These are phyloP conservation scores for Aristolochia contorta DNA, from an alignment of 164 flowering plant species.

Conservation along the genomic window DNA sequence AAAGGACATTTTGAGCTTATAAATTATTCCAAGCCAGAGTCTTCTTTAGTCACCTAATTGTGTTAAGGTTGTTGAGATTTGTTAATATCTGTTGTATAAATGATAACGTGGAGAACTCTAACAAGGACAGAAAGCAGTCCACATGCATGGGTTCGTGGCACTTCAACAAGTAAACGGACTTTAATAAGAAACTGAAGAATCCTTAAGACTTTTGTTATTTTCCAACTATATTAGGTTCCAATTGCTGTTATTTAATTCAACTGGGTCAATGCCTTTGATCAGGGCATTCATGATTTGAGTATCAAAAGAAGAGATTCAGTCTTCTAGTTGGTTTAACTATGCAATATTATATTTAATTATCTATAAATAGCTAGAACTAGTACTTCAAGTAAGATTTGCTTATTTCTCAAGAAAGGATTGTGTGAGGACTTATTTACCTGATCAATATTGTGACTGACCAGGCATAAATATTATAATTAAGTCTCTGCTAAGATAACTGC, in stretches of 20 bases:
- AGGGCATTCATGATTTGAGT: neutral
- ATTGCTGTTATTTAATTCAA: neutral
- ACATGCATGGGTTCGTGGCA: no score
- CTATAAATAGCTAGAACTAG: no score
- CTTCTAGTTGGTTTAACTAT: neutral
- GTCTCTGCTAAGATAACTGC: no score
- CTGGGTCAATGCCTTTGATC: conserved; percentile 1
- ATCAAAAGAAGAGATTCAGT: neutral
- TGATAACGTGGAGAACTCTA: neutral
- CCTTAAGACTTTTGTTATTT: neutral
- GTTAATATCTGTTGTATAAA: neutral
- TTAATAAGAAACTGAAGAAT: no score
- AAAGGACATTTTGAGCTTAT: no score
- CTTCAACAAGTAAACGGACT: no score
- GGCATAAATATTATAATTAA: neutral
- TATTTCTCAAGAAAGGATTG: neutral
- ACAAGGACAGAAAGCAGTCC: no score
- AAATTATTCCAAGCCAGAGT: no score
- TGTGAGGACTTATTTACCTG: neutral
- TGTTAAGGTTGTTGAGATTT: neutral
- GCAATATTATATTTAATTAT: neutral
- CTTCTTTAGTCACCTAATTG: no score
- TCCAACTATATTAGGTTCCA: neutral
- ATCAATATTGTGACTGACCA: no score
- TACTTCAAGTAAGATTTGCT: conserved; percentile 2